phyloP scores from a whole-genome alignment of 2,329 filamentous ascomycete species.

The Colletotrichum tanaceti region DNA sequence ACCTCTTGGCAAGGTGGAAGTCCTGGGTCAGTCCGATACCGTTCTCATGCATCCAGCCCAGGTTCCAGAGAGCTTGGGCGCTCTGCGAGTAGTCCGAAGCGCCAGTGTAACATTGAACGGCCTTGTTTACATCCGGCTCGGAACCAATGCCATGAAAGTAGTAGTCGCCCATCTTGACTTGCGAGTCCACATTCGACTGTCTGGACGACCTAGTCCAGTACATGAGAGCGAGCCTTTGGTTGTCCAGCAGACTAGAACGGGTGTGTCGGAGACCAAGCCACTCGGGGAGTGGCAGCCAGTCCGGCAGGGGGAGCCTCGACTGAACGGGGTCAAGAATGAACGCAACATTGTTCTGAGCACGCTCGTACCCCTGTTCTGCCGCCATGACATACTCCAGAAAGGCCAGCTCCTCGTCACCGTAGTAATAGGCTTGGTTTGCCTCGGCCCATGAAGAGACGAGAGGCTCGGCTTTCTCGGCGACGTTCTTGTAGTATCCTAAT shows the following conservation, averaged over 20 bases:
- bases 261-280: conserved; percentile 31
- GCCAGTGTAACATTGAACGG: conserved; percentile 90
- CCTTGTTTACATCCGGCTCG: conserved; percentile 79
- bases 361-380: conserved; percentile 92
- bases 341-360: conserved; percentile 89
- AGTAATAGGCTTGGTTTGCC: conserved; percentile 84
- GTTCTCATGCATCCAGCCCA: conserved; percentile 99
- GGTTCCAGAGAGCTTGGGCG: conserved; percentile 94
- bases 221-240: conserved; percentile 77
- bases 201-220: conserved; percentile 96
- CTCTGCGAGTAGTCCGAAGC: conserved; percentile 92
- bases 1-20: conserved; percentile 95
- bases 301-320: conserved; percentile 68
- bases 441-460: conserved; percentile 83
- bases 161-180: conserved; percentile 99
- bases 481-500: conserved; percentile 83
- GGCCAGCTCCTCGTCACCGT: conserved; percentile 82
- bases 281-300: conserved; percentile 36
- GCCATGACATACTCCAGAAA: conserved; percentile 86
- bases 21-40: conserved; percentile 93
- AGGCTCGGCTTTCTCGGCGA: conserved; percentile 78
- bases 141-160: conserved; percentile 87
- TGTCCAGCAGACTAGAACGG: conserved; percentile 56
- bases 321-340: conserved; percentile 82
- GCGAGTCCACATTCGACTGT: conserved; percentile 90